These are phyloP conservation scores for Saccharum spontaneum DNA, from an alignment of 176 grass and related monocot species.

Conservation along the genomic window DNA sequence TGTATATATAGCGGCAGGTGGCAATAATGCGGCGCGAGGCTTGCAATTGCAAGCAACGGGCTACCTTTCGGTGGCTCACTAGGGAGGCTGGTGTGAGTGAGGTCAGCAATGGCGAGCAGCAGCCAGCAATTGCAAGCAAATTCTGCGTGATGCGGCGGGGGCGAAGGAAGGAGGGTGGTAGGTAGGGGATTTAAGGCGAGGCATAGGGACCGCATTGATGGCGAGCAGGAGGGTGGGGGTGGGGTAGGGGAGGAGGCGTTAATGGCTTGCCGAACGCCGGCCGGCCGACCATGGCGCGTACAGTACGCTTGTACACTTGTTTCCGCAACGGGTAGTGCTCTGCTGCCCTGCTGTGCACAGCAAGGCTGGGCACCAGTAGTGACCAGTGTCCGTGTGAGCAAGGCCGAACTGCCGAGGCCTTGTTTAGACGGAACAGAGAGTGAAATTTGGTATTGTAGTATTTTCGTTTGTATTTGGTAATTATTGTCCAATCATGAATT, in stretches of 20 bases:
- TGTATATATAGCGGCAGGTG: neutral
- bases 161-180: neutral
- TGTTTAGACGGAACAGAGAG: too few species aligned
- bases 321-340: neutral
- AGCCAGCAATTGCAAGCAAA: neutral
- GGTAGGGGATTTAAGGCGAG: slow-evolving; percentile 20
- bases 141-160: neutral
- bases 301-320: slow-evolving; percentile 9
- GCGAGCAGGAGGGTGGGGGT: neutral
- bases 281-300: neutral
- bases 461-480: too few species aligned
- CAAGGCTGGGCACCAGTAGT: neutral
- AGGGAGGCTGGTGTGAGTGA: neutral
- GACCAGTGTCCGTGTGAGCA: neutral
- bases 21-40: neutral
- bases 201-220: slow-evolving; percentile 40
- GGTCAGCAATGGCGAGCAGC: slow-evolving; percentile 9
- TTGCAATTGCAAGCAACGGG: neutral
- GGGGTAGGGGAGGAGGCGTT: slow-evolving; percentile 29
- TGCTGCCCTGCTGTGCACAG: neutral
- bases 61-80: neutral
- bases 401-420: too few species aligned
- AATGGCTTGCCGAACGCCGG: slow-evolving; percentile 11
- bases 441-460: too few species aligned
- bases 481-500: too few species aligned